These are phyloP conservation scores for Dendrobium nobile DNA, from an alignment of 106 monocot genomes.

Conservation along the genomic window DNA sequence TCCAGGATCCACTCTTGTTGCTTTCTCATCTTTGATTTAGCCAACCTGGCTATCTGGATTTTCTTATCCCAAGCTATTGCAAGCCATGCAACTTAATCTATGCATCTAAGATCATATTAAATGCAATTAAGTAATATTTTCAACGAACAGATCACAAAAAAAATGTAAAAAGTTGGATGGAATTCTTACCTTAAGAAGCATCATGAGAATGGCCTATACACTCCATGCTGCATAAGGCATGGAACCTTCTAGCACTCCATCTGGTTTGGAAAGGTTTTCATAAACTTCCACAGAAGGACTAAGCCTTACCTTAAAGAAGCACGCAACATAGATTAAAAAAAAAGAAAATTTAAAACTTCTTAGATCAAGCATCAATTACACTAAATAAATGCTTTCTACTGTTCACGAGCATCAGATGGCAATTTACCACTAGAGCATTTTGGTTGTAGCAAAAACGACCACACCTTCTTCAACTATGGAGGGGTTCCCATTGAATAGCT, in stretches of 20 bases:
- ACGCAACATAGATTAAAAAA: neutral
- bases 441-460: constrained; percentile 88
- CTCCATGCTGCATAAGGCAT: constrained; percentile 97
- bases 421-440: constrained; percentile 93
- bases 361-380: neutral
- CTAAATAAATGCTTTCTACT: neutral
- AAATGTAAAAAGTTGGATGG: neutral
- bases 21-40: constrained; percentile 68
- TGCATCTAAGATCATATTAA: constrained; percentile 27
- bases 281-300: constrained; percentile 55
- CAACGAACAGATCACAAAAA: neutral
- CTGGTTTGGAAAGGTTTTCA: constrained; percentile 71
- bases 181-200: constrained; percentile 32
- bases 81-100: constrained; percentile 73
- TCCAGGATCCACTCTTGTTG: constrained; percentile 84
- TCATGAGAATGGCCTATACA: constrained; percentile 26
- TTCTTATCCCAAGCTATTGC: constrained; percentile 88
- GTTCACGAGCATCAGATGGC: constrained; percentile 17
- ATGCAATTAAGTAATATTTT: constrained; percentile 14
- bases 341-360: neutral
- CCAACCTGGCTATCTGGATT: constrained; percentile 68
- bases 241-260: constrained; percentile 87
- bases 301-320: constrained; percentile 64
- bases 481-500: constrained; percentile 78
- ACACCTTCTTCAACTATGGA: constrained; percentile 80